A percentile compares a stretch with the other conserved stretches of the same genome.
phyloP scores from a whole-genome alignment of 164 flowering plant species.

The Umbilicus rupestris region DNA sequence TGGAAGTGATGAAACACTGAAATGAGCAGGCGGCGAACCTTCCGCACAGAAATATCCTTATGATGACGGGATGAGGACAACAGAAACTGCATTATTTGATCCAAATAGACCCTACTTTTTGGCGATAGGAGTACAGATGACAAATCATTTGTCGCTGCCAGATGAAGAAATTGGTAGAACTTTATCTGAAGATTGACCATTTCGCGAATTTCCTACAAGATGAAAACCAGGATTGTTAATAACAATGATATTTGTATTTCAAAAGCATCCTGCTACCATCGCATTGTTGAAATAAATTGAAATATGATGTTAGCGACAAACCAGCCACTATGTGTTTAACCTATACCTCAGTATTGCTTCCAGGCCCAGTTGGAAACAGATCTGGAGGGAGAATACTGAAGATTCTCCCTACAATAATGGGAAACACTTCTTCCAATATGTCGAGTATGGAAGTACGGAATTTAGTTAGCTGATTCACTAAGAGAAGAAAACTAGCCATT shows the following conservation, averaged over 20 bases:
- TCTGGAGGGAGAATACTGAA: slow-evolving; percentile 64
- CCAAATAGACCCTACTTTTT: slow-evolving; percentile 54
- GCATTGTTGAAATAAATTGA: neutral
- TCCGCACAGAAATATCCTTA: slow-evolving; percentile 68
- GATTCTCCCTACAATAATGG: slow-evolving; percentile 61
- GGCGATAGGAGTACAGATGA: slow-evolving; percentile 76
- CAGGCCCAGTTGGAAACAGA: slow-evolving; percentile 66
- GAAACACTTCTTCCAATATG: slow-evolving; percentile 82
- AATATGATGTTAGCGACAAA: neutral
- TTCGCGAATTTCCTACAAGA: slow-evolving; percentile 83
- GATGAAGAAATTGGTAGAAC: slow-evolving; percentile 80
- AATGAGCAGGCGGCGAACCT: slow-evolving; percentile 31
- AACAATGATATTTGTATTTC: neutral
- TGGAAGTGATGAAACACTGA: neutral
- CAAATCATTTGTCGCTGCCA: slow-evolving; percentile 68
- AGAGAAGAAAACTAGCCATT: slow-evolving; percentile 63
- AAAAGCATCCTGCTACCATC: neutral
- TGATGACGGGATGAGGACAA: slow-evolving; percentile 63
- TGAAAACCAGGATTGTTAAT: slow-evolving; percentile 5
- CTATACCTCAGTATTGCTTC: slow-evolving; percentile 81
- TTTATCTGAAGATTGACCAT: slow-evolving; percentile 79
- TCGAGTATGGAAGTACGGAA: slow-evolving; percentile 48
- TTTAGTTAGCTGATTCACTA: slow-evolving; percentile 93
- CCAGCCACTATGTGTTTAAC: neutral
- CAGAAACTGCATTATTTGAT: slow-evolving; percentile 75